A percentile compares a stretch with the other conserved stretches of the same genome.
Conservation (phyloP, 148 eudicot genomes). For the Persicaria tinctoria region DNA sequence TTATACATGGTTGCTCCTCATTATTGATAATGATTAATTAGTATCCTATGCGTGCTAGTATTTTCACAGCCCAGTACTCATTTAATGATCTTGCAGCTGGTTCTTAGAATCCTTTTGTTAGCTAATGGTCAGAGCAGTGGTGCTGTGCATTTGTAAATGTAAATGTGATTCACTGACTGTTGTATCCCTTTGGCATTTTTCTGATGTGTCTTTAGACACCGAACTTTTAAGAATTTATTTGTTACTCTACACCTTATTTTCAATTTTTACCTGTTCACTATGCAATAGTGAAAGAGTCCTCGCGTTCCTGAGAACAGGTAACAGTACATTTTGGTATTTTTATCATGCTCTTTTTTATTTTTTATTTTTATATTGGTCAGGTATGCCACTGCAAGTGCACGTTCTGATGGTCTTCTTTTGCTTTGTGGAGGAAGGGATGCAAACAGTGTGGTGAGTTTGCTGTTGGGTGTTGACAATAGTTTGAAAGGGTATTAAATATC, state of each 20-base stretch:
- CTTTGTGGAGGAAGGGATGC: conserved; percentile 99
- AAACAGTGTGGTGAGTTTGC: conserved; percentile 81
- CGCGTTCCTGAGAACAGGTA: background rate
- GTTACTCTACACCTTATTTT: background rate
- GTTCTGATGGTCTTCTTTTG: conserved; percentile 96
- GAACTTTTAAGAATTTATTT: background rate
- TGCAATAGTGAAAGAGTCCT: background rate
- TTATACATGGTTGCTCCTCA: background rate
- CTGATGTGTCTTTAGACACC: background rate
- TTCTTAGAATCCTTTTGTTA: background rate
- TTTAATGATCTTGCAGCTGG: background rate
- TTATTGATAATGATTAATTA: background rate
- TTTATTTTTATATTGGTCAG: conserved; percentile 30
- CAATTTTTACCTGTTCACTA: background rate
- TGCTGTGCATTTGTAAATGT: background rate
- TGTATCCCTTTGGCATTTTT: background rate
- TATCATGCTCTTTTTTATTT: conserved; percentile 12
- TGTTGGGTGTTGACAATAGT: background rate
- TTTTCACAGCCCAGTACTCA: background rate
- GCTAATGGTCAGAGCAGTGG: background rate
- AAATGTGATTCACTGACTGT: background rate
- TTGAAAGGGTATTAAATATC: background rate
- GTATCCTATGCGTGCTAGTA: background rate
- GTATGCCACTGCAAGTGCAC: conserved; percentile 99
- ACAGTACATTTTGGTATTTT: conserved; percentile 4